These are phyloP conservation scores for Mycena sanguinolenta DNA, from an alignment of 768 basidiomycete species.

Conservation along the genomic window DNA sequence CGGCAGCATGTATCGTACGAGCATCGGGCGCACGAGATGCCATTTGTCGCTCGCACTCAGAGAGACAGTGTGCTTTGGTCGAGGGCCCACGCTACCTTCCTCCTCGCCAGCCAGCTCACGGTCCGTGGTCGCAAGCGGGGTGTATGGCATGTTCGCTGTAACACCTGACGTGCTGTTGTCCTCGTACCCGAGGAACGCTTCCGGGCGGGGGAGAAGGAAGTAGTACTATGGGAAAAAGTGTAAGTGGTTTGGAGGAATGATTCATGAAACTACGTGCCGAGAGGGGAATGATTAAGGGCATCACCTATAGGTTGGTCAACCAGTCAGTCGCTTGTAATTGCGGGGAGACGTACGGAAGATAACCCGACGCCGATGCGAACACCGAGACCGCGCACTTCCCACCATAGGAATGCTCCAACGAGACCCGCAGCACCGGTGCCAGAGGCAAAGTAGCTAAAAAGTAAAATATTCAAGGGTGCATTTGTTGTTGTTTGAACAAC, in stretches of 20 bases:
- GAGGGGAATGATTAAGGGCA: conserved; percentile 85
- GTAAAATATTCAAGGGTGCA: not conserved
- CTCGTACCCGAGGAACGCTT: conserved; percentile 64
- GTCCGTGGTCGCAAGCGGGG: conserved; percentile 57
- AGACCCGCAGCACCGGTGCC: conserved; percentile 97
- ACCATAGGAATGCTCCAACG: conserved; percentile 94
- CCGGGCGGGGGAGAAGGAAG: conserved; percentile 77
- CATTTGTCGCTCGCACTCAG: conserved; percentile 84
- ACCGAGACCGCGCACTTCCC: conserved; percentile 89
- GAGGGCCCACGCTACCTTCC: conserved; percentile 50
- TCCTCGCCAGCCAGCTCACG: conserved; percentile 56
- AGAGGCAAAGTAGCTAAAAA: conserved; percentile 85
- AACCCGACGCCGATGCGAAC: conserved; percentile 87
- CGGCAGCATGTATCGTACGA: conserved; percentile 92
- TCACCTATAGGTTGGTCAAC: conserved; percentile 61
- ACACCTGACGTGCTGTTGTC: conserved; percentile 45
- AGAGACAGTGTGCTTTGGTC: conserved; percentile 60
- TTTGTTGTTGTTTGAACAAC: conserved; percentile 31
- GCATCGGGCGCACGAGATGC: conserved; percentile 81
- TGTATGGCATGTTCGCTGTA: conserved; percentile 61
- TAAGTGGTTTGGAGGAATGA: not conserved
- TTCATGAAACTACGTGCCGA: conserved; percentile 44
- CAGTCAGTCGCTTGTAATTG: not conserved
- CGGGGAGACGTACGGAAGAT: conserved; percentile 74
- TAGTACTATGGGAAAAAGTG: conserved; percentile 58